Conservation (phyloP, 2,329 filamentous ascomycete species). For the Aspergillus ustus region DNA sequence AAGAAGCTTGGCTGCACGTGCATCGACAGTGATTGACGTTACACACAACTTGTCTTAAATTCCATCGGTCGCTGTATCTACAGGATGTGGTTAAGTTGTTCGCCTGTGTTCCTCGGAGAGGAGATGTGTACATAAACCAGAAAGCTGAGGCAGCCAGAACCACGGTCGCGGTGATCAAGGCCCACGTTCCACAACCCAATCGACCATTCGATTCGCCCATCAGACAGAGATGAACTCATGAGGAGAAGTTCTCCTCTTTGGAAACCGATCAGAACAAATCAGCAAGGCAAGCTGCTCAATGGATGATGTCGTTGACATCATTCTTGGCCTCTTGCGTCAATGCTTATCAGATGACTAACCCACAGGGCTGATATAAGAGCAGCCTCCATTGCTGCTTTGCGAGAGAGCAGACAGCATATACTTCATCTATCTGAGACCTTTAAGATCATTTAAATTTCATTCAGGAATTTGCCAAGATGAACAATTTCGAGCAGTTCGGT, state of each 20-base stretch:
- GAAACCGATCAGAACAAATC: background rate
- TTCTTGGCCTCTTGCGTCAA: conserved; percentile 1
- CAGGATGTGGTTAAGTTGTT: background rate
- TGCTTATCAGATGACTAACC: conserved; percentile 6
- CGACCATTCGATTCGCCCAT: background rate
- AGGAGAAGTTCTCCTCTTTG: background rate
- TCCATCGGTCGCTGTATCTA: background rate
- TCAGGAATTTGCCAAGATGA: conserved; percentile 1
- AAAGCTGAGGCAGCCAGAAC: no score
- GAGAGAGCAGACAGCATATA: background rate
- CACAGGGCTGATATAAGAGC: background rate
- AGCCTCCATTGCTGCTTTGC: background rate
- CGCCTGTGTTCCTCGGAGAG: background rate
- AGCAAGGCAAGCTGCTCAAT: background rate
- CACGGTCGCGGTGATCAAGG: background rate
- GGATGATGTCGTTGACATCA: conserved; percentile 5
- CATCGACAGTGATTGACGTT: background rate
- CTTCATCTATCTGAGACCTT: background rate
- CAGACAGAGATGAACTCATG: background rate
- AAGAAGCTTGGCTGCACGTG: background rate
- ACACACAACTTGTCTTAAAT: background rate
- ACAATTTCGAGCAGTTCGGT: conserved; percentile 1
- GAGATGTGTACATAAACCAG: no score
- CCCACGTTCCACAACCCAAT: background rate
- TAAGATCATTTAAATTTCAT: background rate